Conservation (phyloP, 2,329 filamentous ascomycete genomes). For the Pseudogymnoascus sp. region DNA sequence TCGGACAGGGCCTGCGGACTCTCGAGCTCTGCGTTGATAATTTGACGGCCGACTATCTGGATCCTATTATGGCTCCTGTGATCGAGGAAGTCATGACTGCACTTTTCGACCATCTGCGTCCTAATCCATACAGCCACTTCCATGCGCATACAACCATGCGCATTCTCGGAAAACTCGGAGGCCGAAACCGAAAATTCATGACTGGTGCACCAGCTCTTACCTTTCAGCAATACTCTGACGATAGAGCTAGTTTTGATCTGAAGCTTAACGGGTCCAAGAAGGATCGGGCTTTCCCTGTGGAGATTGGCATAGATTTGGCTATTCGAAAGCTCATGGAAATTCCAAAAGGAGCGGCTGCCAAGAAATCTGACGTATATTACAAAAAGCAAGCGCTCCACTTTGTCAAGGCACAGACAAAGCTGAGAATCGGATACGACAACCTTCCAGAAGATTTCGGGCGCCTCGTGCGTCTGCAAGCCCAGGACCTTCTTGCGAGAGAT, state of each 20-base stretch:
- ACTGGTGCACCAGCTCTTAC: constrained; percentile 77
- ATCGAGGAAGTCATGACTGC: constrained; percentile 99
- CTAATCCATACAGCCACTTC: constrained; percentile 92
- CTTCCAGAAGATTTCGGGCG: constrained; percentile 83
- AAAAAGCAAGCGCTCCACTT: constrained; percentile 88
- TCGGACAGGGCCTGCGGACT: constrained; percentile 87
- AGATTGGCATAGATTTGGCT: constrained; percentile 79
- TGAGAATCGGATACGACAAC: constrained; percentile 78
- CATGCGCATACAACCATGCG: constrained; percentile 97
- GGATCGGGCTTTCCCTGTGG: constrained; percentile 78
- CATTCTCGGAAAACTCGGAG: constrained; percentile 92
- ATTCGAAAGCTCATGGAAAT: constrained; percentile 79
- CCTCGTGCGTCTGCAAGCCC: constrained; percentile 77
- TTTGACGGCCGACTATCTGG: constrained; percentile 91
- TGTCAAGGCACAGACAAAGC: constrained; percentile 79
- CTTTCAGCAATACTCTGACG: constrained; percentile 80
- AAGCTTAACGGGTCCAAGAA: constrained; percentile 82
- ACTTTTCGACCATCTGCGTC: constrained; percentile 88
- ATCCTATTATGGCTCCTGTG: constrained; percentile 97
- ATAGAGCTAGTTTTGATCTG: constrained; percentile 78
- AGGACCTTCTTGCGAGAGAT: constrained; percentile 69
- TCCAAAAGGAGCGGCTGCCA: constrained; percentile 51
- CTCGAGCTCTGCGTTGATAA: constrained; percentile 97
- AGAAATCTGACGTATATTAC: constrained; percentile 64
- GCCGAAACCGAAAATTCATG: constrained; percentile 90